A percentile compares a stretch with the other conserved stretches of the same genome.
Evolutionary conservation across 106 monocot genomes (phyloP).

Genomic region (Apostasia shenzhenica): DNA sequence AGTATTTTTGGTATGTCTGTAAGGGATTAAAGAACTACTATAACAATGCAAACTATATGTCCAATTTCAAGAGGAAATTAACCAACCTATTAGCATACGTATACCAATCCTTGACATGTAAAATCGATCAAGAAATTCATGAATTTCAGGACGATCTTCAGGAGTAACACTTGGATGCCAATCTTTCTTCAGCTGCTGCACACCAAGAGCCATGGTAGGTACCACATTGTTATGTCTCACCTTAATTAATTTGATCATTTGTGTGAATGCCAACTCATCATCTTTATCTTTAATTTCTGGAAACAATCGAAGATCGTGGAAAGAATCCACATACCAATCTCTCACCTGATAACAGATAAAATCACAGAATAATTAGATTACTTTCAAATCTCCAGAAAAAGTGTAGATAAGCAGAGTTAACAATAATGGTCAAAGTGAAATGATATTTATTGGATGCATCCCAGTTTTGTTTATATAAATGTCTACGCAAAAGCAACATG

Average conservation of each 20-base stretch:
- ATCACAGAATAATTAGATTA: background rate
- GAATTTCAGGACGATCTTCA: slow-evolving; percentile 15
- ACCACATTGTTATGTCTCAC: slow-evolving; percentile 30
- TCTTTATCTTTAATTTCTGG: slow-evolving; percentile 45
- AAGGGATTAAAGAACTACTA: too few relatives aligned
- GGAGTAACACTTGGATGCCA: slow-evolving; percentile 1
- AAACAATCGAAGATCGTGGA: slow-evolving; percentile 73
- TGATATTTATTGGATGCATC: too few relatives aligned
- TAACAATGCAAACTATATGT: too few relatives aligned
- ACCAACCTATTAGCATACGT: background rate
- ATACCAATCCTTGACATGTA: slow-evolving; percentile 8
- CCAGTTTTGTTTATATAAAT: too few relatives aligned
- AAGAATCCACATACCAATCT: slow-evolving; percentile 93
- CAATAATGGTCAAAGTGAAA: too few relatives aligned
- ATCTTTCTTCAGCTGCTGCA: slow-evolving; percentile 28
- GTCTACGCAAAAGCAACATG: too few relatives aligned
- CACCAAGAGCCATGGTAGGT: slow-evolving; percentile 27
- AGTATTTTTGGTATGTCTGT: too few relatives aligned
- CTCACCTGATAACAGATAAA: slow-evolving; percentile 43
- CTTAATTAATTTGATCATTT: slow-evolving; percentile 33
- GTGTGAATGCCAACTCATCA: slow-evolving; percentile 41
- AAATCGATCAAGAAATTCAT: slow-evolving; percentile 29
- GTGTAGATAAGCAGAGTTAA: too few relatives aligned
- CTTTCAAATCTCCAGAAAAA: too few relatives aligned
- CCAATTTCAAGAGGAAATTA: background rate